Evolutionary conservation across 768 basidiomycete genomes (phyloP).

Genomic region (Boletus bicolor): DNA sequence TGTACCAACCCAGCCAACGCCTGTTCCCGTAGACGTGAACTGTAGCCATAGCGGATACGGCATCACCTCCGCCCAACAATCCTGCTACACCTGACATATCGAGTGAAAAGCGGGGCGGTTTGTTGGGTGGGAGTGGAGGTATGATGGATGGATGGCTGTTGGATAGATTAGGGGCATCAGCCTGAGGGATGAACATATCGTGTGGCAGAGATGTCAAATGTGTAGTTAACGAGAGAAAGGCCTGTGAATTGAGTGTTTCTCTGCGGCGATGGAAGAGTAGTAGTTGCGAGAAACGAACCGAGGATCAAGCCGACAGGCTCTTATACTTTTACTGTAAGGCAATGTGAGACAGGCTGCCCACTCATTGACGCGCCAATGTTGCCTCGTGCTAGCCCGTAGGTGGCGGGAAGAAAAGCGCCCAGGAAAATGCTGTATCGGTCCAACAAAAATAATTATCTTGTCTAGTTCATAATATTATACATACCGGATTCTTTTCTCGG

Average conservation of each 20-base stretch:
- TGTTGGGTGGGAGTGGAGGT: not conserved
- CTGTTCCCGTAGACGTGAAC: conserved; percentile 26
- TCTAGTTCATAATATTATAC: no score
- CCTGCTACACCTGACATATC: conserved; percentile 25
- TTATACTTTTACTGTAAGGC: not conserved
- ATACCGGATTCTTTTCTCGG: no score
- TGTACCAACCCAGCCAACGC: conserved; percentile 36
- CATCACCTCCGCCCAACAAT: conserved; percentile 33
- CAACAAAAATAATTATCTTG: no score
- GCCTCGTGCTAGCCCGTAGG: no score
- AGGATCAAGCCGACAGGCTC: not conserved
- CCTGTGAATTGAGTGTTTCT: not conserved
- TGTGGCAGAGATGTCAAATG: not conserved
- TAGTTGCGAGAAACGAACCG: not conserved
- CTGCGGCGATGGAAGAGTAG: not conserved
- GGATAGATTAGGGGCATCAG: not conserved
- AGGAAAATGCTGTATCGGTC: no score
- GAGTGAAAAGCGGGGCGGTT: conserved; percentile 11
- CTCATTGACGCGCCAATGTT: no score
- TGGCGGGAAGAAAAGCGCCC: no score
- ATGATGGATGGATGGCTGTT: not conserved
- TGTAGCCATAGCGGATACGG: conserved; percentile 28
- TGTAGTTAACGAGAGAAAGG: not conserved
- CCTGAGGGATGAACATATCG: not conserved
- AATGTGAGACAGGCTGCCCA: not conserved